A percentile compares a stretch with the other conserved stretches of the same genome.
Evolutionary conservation across 2,329 filamentous ascomycete species (phyloP).

Genomic region (Phoma sp.): DNA sequence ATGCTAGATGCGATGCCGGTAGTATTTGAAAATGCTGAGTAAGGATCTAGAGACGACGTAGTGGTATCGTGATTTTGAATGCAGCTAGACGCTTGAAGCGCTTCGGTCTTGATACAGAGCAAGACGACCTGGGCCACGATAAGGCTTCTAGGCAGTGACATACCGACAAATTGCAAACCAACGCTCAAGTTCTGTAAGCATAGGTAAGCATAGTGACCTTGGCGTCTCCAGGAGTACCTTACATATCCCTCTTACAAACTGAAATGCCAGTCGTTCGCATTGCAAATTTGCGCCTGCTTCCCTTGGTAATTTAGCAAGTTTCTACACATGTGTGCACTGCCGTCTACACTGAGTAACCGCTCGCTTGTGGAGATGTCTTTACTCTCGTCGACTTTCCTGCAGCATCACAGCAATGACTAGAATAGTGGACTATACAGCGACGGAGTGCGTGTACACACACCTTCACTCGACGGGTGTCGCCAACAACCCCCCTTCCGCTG

Average conservation of each 20-base stretch:
- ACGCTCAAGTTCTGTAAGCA: background rate
- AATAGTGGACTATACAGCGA: background rate
- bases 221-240: background rate
- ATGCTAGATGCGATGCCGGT: background rate
- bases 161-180: background rate
- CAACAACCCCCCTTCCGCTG: background rate
- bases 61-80: background rate
- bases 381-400: background rate
- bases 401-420: background rate
- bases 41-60: background rate
- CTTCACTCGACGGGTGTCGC: background rate
- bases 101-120: background rate
- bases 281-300: background rate
- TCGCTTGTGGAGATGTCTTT: background rate
- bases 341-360: background rate
- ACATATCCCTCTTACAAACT: background rate
- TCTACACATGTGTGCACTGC: background rate
- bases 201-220: no score
- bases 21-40: background rate
- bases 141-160: background rate
- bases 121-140: background rate
- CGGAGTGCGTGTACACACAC: background rate
- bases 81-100: no score
- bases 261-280: background rate
- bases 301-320: background rate